phyloP scores from a whole-genome alignment of 2,329 filamentous ascomycete species.

The Monosporascus sp. region DNA sequence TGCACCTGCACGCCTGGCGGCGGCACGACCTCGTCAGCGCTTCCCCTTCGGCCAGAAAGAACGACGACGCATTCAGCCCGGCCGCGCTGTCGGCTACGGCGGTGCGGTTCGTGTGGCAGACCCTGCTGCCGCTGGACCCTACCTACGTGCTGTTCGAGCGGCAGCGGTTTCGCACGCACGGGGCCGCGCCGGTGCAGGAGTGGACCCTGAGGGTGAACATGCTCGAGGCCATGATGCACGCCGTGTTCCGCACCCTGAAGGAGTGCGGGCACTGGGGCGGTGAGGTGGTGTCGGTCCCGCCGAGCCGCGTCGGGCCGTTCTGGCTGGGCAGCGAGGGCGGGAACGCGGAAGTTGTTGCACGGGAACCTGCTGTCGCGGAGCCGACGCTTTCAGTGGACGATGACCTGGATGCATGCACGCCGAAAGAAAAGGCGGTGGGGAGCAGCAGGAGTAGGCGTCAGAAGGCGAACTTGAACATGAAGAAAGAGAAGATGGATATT shows the following conservation, averaged over 20 bases:
- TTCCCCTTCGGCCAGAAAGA: not conserved
- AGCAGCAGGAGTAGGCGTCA: conserved; percentile 20
- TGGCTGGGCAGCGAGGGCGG: conserved; percentile 5
- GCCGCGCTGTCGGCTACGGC: conserved; percentile 29
- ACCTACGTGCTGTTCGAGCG: conserved; percentile 65
- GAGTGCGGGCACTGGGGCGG: conserved; percentile 37
- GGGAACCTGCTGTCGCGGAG: no score
- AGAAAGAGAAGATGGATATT: conserved; percentile 59
- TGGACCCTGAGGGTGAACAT: conserved; percentile 82
- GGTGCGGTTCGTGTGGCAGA: conserved; percentile 27
- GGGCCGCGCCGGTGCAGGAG: conserved; percentile 62
- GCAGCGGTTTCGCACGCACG: conserved; percentile 58
- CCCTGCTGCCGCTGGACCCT: conserved; percentile 47
- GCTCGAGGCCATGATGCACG: conserved; percentile 77
- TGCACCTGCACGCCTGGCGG: conserved; percentile 30
- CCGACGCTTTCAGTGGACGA: not conserved
- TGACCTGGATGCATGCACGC: not conserved
- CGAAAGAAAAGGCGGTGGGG: conserved; percentile 12
- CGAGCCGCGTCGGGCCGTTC: conserved; percentile 50
- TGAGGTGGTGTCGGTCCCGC: conserved; percentile 45
- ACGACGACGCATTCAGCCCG: conserved; percentile 27
- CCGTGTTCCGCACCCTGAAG: conserved; percentile 54
- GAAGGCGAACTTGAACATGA: conserved; percentile 37
- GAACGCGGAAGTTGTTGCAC: not conserved
- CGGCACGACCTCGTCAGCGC: conserved; percentile 23